Evolutionary conservation across 257 asterid species (phyloP).

Genomic region (Coffea canephora): DNA sequence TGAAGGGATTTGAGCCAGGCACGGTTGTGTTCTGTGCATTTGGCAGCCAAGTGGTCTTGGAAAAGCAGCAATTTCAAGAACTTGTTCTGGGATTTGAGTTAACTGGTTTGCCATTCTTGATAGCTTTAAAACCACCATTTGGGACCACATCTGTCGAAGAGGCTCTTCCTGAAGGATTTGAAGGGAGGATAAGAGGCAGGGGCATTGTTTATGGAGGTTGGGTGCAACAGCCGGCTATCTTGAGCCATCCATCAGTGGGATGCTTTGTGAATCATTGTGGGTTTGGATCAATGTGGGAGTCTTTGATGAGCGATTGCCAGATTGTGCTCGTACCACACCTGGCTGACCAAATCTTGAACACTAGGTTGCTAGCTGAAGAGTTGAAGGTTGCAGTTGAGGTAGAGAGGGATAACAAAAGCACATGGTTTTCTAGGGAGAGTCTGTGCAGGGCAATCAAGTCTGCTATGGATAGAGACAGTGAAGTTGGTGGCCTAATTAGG

Average conservation of each 20-base stretch:
- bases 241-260: slow-evolving; percentile 70
- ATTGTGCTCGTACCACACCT: slow-evolving; percentile 64
- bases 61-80: slow-evolving; percentile 17
- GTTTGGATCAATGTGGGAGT: slow-evolving; percentile 91
- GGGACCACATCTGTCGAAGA: slow-evolving; percentile 53
- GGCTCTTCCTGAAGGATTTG: slow-evolving; percentile 78
- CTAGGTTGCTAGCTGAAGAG: slow-evolving; percentile 68
- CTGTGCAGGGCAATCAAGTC: slow-evolving; percentile 44
- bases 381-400: slow-evolving; percentile 82
- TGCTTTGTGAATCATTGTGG: slow-evolving; percentile 93
- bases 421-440: slow-evolving; percentile 64
- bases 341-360: slow-evolving; percentile 67
- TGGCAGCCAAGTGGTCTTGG: slow-evolving; percentile 23
- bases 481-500: slow-evolving; percentile 34
- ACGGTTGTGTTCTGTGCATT: slow-evolving; percentile 21
- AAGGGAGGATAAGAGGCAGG: slow-evolving; percentile 46
- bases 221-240: slow-evolving; percentile 63
- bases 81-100: slow-evolving; percentile 31
- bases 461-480: slow-evolving; percentile 48
- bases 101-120: slow-evolving; percentile 63
- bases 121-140: slow-evolving; percentile 59
- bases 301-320: slow-evolving; percentile 59
- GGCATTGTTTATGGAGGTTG: slow-evolving; percentile 68
- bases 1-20: neutral
- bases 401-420: slow-evolving; percentile 54